phyloP scores from a whole-genome alignment of 1,284 basidiomycete species.

The Ustilago bromivora region DNA sequence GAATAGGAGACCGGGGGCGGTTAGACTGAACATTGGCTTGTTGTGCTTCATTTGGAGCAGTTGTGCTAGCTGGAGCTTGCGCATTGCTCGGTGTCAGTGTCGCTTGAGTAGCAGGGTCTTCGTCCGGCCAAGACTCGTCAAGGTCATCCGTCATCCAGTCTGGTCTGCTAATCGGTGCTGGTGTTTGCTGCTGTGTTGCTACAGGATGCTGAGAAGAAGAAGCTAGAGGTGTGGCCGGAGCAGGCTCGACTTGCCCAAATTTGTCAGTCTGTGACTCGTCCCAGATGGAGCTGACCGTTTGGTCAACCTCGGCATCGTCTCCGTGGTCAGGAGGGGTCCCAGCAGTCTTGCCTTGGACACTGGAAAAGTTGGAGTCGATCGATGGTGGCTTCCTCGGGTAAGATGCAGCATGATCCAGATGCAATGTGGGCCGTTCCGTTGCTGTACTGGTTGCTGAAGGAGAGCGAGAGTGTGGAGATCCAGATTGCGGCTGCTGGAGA shows the following conservation, averaged over 20 bases:
- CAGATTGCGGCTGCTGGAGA: neutral
- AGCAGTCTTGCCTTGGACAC: slow-evolving; percentile 50
- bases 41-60: neutral
- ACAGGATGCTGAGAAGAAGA: neutral
- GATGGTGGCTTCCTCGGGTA: slow-evolving; percentile 37
- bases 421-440: slow-evolving; percentile 21
- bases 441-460: slow-evolving; percentile 27
- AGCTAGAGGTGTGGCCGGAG: neutral
- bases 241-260: slow-evolving; percentile 2
- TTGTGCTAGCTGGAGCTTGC: neutral
- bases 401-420: slow-evolving; percentile 6
- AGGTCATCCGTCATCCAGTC: slow-evolving; percentile 56
- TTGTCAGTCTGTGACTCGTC: slow-evolving; percentile 27
- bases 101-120: slow-evolving; percentile 7
- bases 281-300: slow-evolving; percentile 43
- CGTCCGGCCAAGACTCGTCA: slow-evolving; percentile 53
- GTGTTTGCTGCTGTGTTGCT: neutral
- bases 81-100: slow-evolving; percentile 5
- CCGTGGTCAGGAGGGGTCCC: slow-evolving; percentile 34
- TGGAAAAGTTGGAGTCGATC: slow-evolving; percentile 51
- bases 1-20: neutral
- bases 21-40: neutral
- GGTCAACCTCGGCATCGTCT: slow-evolving; percentile 6
- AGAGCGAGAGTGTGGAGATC: slow-evolving; percentile 18
- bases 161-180: slow-evolving; percentile 14